These are phyloP conservation scores for Coniosporium tulheliwenetii DNA, from an alignment of 2,329 filamentous ascomycete species.

Conservation along the genomic window DNA sequence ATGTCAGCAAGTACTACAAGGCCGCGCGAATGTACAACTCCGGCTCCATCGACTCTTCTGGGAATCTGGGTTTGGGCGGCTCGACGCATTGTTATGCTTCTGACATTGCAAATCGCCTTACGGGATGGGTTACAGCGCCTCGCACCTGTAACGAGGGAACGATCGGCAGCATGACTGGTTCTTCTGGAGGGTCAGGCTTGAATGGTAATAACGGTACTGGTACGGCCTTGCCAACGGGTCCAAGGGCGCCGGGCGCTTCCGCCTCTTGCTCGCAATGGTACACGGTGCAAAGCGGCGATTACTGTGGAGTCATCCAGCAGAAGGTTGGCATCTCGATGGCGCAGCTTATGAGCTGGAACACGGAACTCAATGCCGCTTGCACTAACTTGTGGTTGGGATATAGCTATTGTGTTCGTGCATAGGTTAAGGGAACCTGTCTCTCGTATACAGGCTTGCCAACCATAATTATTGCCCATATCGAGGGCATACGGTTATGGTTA, in stretches of 20 bases:
- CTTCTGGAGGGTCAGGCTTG: background rate
- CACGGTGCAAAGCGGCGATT: conserved; percentile 15
- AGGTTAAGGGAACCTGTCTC: no score
- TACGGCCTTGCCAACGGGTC: background rate
- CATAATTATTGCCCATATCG: no score
- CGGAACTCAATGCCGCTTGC: conserved; percentile 14
- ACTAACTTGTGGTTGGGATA: conserved; percentile 21
- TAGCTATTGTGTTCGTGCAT: conserved; percentile 15
- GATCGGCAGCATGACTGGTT: background rate
- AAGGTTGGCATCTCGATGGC: conserved; percentile 11
- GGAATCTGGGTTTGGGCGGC: conserved; percentile 27
- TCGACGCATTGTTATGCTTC: conserved; percentile 34
- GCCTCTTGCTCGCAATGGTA: conserved; percentile 16
- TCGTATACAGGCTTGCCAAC: no score
- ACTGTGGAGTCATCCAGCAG: conserved; percentile 12
- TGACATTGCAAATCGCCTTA: conserved; percentile 34
- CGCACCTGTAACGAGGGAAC: conserved; percentile 1
- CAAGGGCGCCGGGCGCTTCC: conserved; percentile 3
- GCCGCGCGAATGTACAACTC: conserved; percentile 36
- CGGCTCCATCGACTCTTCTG: conserved; percentile 20
- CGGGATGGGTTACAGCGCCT: conserved; percentile 19
- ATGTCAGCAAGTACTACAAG: conserved; percentile 27
- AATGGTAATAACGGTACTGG: background rate
- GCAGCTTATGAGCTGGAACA: conserved; percentile 15
- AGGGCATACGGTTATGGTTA: no score